Conservation (phyloP, 2,329 filamentous ascomycete genomes). For the Chaetomium olivaceum region DNA sequence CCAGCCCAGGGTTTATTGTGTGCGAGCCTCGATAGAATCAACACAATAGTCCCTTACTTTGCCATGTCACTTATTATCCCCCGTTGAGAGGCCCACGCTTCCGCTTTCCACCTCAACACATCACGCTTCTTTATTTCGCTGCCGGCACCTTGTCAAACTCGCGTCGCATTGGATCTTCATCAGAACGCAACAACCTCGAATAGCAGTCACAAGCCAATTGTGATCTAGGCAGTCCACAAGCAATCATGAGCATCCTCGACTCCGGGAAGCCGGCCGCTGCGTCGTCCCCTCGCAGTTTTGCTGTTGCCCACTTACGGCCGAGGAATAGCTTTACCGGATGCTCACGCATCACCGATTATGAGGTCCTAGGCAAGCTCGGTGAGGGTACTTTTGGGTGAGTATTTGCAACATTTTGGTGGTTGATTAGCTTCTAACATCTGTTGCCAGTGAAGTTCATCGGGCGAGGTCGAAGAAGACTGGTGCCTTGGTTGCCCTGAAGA, state of each 20-base stretch:
- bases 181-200: neutral
- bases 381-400: slow-evolving; percentile 91
- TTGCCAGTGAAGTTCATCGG: slow-evolving; percentile 78
- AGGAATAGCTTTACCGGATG: slow-evolving; percentile 75
- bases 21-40: neutral
- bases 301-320: slow-evolving; percentile 56
- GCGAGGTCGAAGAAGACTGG: slow-evolving; percentile 75
- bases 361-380: slow-evolving; percentile 79
- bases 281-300: slow-evolving; percentile 57
- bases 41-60: slow-evolving; percentile 1
- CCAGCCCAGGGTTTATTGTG: slow-evolving; percentile 6
- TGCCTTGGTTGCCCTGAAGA: slow-evolving; percentile 84
- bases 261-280: slow-evolving; percentile 25
- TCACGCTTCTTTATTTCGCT: neutral
- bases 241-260: slow-evolving; percentile 33
- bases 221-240: neutral
- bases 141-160: neutral
- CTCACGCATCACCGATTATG: slow-evolving; percentile 78
- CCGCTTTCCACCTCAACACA: neutral
- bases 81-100: slow-evolving; percentile 24
- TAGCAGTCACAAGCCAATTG: neutral
- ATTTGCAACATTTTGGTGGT: neutral
- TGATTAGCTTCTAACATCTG: slow-evolving; percentile 19
- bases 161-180: neutral
- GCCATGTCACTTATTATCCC: slow-evolving; percentile 22